Conservation (phyloP, 371 early-diverging fungal species). For the Rhizoclosmatium hyalinum region DNA sequence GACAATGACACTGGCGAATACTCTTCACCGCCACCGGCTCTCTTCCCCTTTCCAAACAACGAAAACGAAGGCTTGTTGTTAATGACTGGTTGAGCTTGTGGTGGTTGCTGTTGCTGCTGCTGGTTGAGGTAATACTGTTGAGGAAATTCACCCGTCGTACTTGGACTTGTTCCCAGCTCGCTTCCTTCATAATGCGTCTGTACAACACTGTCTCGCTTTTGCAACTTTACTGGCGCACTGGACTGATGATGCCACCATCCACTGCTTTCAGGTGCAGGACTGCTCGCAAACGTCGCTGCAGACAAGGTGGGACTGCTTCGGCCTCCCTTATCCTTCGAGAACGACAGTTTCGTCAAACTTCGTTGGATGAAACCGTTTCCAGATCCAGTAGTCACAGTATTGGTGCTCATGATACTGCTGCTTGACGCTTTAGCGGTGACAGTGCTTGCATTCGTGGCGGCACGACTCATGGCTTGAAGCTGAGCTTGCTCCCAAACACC, state of each 20-base stretch:
- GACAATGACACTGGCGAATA: background rate
- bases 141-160: background rate
- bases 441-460: conserved; percentile 12
- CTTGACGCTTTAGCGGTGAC: conserved; percentile 19
- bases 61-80: background rate
- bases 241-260: conserved; percentile 2
- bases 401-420: conserved; percentile 9
- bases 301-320: conserved; percentile 7
- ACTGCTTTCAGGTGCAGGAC: background rate
- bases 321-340: conserved; percentile 5
- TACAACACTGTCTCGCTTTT: background rate
- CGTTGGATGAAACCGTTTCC: conserved; percentile 19
- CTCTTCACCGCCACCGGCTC: background rate
- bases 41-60: background rate
- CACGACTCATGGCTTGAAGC: conserved; percentile 27
- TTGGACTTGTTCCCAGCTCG: background rate
- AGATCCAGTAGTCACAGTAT: background rate
- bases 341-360: conserved; percentile 20
- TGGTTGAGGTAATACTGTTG: background rate
- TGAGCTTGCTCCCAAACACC: conserved; percentile 27
- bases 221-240: background rate
- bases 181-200: background rate
- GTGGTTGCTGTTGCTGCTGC: background rate
- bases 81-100: background rate
- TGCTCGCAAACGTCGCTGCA: conserved; percentile 5